Evolutionary conservation across 306 rosid species (phyloP).

Genomic region (Quercus gilva): DNA sequence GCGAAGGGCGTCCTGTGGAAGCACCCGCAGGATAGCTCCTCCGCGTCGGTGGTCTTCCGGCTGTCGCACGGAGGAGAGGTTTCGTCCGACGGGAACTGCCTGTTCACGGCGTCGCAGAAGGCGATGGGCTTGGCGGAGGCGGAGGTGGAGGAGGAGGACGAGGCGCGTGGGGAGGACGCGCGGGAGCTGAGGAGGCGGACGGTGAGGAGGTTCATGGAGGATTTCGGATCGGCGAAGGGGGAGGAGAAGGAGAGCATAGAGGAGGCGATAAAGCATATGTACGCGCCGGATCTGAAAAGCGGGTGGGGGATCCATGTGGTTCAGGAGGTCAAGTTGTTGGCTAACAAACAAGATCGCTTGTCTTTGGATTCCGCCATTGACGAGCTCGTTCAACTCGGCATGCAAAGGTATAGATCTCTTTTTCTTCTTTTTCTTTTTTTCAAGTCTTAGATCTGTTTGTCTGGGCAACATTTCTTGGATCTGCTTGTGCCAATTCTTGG

Average conservation of each 20-base stretch:
- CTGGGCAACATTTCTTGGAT: background rate
- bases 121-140: conserved; percentile 44
- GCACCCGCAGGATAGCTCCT: conserved; percentile 46
- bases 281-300: conserved; percentile 80
- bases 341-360: conserved; percentile 74
- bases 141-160: background rate
- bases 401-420: conserved; percentile 58
- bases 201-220: conserved; percentile 71
- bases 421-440: background rate
- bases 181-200: conserved; percentile 76
- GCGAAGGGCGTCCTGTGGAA: conserved; percentile 93
- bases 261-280: conserved; percentile 77
- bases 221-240: conserved; percentile 59
- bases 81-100: conserved; percentile 90
- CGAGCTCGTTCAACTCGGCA: conserved; percentile 83
- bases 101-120: conserved; percentile 84
- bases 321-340: conserved; percentile 93
- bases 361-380: conserved; percentile 74
- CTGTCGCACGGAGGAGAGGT: conserved; percentile 95
- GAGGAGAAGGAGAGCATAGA: conserved; percentile 56
- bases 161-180: conserved; percentile 54
- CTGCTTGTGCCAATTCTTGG: background rate
- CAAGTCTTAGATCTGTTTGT: conserved; percentile 1
- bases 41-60: conserved; percentile 62
- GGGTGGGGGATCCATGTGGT: conserved; percentile 97